Base-by-base conservation (phyloP, 1,284 basidiomycete species). In the Boletellus deceptivus region DNA sequence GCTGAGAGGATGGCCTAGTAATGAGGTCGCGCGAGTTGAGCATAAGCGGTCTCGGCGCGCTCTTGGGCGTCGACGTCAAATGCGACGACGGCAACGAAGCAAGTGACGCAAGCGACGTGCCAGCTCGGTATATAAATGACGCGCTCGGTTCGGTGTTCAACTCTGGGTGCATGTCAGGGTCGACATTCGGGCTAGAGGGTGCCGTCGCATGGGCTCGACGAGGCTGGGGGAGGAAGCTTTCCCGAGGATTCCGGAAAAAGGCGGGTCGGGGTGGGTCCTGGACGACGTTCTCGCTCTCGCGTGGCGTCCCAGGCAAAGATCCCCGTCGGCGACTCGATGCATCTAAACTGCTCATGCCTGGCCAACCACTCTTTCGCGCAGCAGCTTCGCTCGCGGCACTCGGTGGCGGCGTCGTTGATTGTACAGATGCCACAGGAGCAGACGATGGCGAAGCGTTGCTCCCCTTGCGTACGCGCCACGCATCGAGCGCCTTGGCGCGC, bases 401-500 rank as follows among this genome's bases (percentile, higher is more conserved):
- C 29, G 64, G 43, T 3, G 59, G 52, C 38, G 63, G 43, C 2
- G 59, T 52, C 36, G 55, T 43, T 6, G 46, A 34, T 34, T 25
- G 41, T 35, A 36, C 52, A 24, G 48, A 31, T 11, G 41, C 25
- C 33, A 46, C 44, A 8, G 50, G 50, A 14, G 6, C 22, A 3
- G 62, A 31, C 3, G 60, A 24, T 3, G 27, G 17, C 40, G 48
- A 49, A 24, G 46, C 40, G 40, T 53, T 49, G 22, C 53, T 61
- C 18, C 20, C 57, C 46, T 49, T 57, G 17, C 60, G 60, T 40
- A 57, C 57, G 43, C 70, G 68, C 78, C 78, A 81, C 7, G 72
- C 67, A 38, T 72, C 67, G 50, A 77, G 50, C 27, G 83, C 82
- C 58, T 75, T 83, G 20, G 86, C 86, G 29, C 78, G 76, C 82